Evolutionary conservation across 257 asterid genomes (phyloP), one percentile per base, ranked within the genome.

Genomic region (Anisodus acutangulus): DNA sequence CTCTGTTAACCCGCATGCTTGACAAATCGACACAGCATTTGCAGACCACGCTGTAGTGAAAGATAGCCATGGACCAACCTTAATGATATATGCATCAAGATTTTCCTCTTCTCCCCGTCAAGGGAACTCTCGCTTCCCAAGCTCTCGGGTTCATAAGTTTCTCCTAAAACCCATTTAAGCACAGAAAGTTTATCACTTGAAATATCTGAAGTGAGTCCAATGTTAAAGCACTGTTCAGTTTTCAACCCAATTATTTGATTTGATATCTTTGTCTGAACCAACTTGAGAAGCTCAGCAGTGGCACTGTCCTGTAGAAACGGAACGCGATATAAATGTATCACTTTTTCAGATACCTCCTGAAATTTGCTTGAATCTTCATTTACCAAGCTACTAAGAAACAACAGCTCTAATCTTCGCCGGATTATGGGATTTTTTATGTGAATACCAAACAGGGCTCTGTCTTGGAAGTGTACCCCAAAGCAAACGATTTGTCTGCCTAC

Each of bases 31-130:
- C 9, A 93, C 98, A 2, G 99, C 99, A 87, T 94, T 96, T 37
- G 98, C 86, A 49, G 99, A 96, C 98, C 98, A 96, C 6, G 99
- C 98, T 37, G 98, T 94, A 59, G 97, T 94, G 86, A 96, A 96
- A 68, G 99, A 96, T 83, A 94, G 70, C 69, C 98, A 88, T 5
- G 97, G 98, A 17, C 99, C 99, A 78, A 96, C 98, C 88, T 96
- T 97, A 64, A 96, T 84, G 22, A 93, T 72, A 55, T 91, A 86
- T 62, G 90, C 51, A 84, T 84, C 88, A 13, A 84, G 81, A 10
- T 47, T 70, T 59, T 39, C 47, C 85, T 85, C 80, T 39, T 85
- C 87, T 87, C 94, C 80, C 85, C 86, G 31, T 90, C 93, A 51
- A 96, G 91, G 87, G 92, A 96, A 86, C 99, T 96, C 45, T 86